Percentiles rank a stretch among this genome's conserved stretches.
Evolutionary conservation across 129 eudicot species (phyloP).

Genomic region (Oenanthe sinensis): DNA sequence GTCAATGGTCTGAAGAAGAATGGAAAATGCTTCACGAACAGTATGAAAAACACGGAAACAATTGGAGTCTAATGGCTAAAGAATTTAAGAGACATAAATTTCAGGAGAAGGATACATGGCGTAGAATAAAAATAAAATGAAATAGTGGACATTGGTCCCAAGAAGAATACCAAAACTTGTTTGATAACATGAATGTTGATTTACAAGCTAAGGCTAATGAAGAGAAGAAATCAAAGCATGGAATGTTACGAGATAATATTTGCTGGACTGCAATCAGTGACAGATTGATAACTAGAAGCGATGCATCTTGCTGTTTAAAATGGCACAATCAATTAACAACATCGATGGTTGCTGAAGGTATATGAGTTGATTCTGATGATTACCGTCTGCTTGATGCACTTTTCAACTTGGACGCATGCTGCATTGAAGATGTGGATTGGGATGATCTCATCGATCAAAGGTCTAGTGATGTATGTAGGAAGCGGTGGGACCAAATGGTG

Average conservation of each 20-base stretch:
- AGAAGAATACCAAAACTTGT: slow-evolving; percentile 56
- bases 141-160: slow-evolving; percentile 55
- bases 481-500: slow-evolving; percentile 65
- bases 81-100: slow-evolving; percentile 46
- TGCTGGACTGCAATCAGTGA: slow-evolving; percentile 59
- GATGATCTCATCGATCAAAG: slow-evolving; percentile 54
- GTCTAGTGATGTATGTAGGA: slow-evolving; percentile 43
- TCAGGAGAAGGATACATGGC: slow-evolving; percentile 60
- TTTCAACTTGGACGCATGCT: slow-evolving; percentile 45
- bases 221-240: slow-evolving; percentile 54
- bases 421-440: slow-evolving; percentile 81
- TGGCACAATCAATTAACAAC: slow-evolving; percentile 66
- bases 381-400: slow-evolving; percentile 47
- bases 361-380: slow-evolving; percentile 59
- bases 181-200: slow-evolving; percentile 52
- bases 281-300: slow-evolving; percentile 31
- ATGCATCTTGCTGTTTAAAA: slow-evolving; percentile 34
- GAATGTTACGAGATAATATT: slow-evolving; percentile 66
- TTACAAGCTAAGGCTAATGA: slow-evolving; percentile 26
- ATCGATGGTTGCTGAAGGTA: slow-evolving; percentile 45
- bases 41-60: slow-evolving; percentile 30
- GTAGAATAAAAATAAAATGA: slow-evolving; percentile 34
- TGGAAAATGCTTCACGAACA: slow-evolving; percentile 15
- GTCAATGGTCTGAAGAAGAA: slow-evolving; percentile 60
- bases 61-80: slow-evolving; percentile 39